Conservation (phyloP, 345 rosid species). For the Corymbia maculata region DNA sequence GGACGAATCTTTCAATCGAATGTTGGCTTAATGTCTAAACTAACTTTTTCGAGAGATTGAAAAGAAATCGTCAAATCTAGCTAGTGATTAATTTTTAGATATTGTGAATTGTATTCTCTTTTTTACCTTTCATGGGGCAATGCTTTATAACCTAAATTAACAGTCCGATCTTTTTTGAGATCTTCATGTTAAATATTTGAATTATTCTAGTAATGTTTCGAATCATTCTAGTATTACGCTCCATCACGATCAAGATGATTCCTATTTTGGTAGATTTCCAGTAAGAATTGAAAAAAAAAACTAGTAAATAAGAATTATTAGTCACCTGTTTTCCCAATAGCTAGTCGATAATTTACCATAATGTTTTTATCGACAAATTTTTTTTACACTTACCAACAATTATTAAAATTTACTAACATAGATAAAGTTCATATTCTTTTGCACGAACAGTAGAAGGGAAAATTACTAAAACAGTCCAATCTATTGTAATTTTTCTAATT, state of each 20-base stretch:
- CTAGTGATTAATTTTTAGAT: neutral
- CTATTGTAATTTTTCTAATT: no score
- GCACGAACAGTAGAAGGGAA: neutral
- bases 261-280: neutral
- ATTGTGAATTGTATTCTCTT: neutral
- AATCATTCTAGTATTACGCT: neutral
- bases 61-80: neutral
- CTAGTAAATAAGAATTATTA: neutral
- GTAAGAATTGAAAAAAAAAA: neutral
- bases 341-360: neutral
- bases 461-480: no score
- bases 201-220: neutral
- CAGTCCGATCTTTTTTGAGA: neutral
- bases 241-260: neutral
- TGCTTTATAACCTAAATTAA: neutral
- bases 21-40: neutral
- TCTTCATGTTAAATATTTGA: neutral
- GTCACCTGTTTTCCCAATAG: neutral
- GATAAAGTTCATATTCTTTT: neutral
- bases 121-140: neutral
- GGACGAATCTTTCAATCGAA: neutral
- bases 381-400: neutral
- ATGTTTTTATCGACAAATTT: neutral
- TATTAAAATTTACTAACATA: neutral
- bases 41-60: neutral